A percentile compares a stretch with the other conserved stretches of the same genome.
These are phyloP conservation scores for Pinus taeda DNA, from an alignment of 75 land plant genomes.

Conservation along the genomic window DNA sequence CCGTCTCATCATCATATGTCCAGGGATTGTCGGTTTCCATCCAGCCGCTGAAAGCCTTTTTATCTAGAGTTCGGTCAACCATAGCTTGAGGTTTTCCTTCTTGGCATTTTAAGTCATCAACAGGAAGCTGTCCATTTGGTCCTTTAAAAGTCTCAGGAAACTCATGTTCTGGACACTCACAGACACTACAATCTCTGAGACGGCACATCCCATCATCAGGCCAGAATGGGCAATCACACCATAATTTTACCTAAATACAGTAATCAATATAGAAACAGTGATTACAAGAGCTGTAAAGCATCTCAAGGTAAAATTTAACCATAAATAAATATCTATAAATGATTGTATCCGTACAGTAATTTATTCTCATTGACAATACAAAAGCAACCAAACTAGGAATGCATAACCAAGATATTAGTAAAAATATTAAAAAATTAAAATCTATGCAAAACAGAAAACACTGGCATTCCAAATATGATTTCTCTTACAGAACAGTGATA, in stretches of 20 bases:
- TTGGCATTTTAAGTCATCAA: conserved; percentile 29
- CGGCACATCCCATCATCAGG: conserved; percentile 53
- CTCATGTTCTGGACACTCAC: conserved; percentile 50
- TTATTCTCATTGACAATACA: not conserved
- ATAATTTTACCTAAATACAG: conserved; percentile 23
- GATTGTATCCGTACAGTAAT: not conserved
- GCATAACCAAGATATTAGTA: not conserved
- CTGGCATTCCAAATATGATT: too few species aligned
- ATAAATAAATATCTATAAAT: not conserved
- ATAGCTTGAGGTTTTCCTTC: conserved; percentile 36
- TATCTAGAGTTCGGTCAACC: conserved; percentile 38
- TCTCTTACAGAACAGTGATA: too few species aligned
- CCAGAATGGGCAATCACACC: conserved; percentile 56
- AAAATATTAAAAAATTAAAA: too few species aligned
- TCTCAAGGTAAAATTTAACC: not conserved
- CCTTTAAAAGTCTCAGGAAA: conserved; percentile 30
- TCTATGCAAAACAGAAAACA: too few species aligned
- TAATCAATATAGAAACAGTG: not conserved
- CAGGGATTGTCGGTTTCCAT: conserved; percentile 48
- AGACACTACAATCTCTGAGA: conserved; percentile 48
- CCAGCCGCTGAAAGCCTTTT: conserved; percentile 33
- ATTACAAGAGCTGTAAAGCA: not conserved
- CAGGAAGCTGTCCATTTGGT: conserved; percentile 11
- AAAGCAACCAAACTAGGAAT: not conserved
- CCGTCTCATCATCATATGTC: conserved; percentile 42